Conservation (phyloP, 305 asterid species). For the Rubia tinctorum region DNA sequence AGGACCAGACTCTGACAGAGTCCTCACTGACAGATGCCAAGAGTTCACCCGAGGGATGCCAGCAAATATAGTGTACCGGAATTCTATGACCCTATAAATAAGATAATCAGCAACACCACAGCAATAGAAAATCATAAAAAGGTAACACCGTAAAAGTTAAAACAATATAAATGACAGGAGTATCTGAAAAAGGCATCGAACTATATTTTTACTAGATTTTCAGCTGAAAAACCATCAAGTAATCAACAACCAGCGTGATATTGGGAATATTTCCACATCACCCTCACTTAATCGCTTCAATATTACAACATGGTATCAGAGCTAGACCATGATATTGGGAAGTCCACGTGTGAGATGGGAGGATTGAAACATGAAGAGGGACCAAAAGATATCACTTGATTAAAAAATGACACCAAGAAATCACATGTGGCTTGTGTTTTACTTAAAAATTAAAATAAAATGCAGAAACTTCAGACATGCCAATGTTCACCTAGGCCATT, state of each 20-base stretch:
- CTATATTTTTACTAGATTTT: neutral
- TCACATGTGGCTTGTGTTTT: neutral
- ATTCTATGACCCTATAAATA: conserved; percentile 68
- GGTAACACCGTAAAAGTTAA: neutral
- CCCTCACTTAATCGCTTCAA: too few species aligned
- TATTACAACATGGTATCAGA: neutral
- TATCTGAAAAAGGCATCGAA: neutral
- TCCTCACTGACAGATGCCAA: conserved; percentile 95
- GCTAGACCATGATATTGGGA: neutral
- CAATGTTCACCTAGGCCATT: neutral
- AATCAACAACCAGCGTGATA: neutral
- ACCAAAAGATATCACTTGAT: neutral
- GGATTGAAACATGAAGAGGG: neutral
- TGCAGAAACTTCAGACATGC: neutral
- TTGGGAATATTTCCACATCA: too few species aligned
- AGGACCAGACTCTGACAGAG: conserved; percentile 80
- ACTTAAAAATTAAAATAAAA: neutral
- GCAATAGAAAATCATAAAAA: neutral
- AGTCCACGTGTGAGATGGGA: neutral
- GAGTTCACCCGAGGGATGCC: conserved; percentile 93
- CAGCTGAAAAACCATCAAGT: neutral
- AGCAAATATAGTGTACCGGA: conserved; percentile 72
- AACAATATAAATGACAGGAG: neutral
- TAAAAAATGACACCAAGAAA: neutral
- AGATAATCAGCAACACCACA: conserved; percentile 4